Percentiles rank a stretch among this genome's conserved stretches.
Conservation (phyloP, 169 alveolate species). For the Eimeria praecox region DNA sequence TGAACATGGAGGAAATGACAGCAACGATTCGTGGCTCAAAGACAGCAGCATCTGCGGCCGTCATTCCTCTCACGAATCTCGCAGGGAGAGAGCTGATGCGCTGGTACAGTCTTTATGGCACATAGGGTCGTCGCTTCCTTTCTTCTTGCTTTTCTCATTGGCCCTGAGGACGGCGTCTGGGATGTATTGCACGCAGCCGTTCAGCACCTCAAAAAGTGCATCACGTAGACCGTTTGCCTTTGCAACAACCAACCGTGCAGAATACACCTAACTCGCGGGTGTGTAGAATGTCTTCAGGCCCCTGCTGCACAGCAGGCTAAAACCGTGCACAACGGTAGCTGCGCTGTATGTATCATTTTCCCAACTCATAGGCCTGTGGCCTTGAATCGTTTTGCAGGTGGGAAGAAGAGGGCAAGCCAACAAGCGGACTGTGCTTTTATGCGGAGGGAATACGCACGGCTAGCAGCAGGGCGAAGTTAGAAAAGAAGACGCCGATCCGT, state of each 20-base stretch:
- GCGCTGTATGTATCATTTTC: background rate
- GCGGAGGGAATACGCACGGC: conserved; percentile 82
- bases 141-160: background rate
- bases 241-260: background rate
- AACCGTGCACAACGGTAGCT: background rate
- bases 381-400: conserved; percentile 81
- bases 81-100: conserved; percentile 84
- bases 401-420: conserved; percentile 86
- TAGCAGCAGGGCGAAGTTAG: conserved; percentile 69
- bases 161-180: background rate
- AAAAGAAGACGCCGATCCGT: conserved; percentile 85
- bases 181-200: background rate
- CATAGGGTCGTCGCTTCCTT: background rate
- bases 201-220: too few relatives aligned
- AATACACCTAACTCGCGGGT: background rate
- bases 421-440: conserved; percentile 86
- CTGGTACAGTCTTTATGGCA: conserved; percentile 77
- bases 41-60: conserved; percentile 85
- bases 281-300: background rate
- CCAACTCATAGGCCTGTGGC: background rate
- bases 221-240: background rate
- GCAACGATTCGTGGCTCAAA: conserved; percentile 85
- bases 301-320: background rate
- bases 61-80: conserved; percentile 86
- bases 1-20: conserved; percentile 83